A percentile compares a stretch with the other conserved stretches of the same genome.
These are phyloP conservation scores for Fusarium musae DNA, from an alignment of 2,329 filamentous ascomycete species.

Conservation along the genomic window DNA sequence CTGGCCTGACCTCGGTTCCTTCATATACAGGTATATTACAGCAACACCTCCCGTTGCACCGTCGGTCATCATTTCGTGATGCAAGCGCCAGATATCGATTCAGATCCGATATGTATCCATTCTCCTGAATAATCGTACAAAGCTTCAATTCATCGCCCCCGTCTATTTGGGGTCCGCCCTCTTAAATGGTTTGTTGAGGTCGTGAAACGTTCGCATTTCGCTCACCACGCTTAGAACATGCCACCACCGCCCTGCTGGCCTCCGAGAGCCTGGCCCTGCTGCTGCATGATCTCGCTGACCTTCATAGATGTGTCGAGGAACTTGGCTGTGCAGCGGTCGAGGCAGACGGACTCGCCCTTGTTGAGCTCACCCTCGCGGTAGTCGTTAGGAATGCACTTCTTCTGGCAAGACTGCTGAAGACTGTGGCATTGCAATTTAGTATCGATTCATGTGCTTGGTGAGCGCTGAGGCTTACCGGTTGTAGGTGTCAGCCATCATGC, in stretches of 20 bases:
- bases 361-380: constrained; percentile 98
- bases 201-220: neutral
- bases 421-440: constrained; percentile 56
- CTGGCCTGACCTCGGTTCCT: constrained; percentile 37
- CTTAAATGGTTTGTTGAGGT: constrained; percentile 1
- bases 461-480: constrained; percentile 74
- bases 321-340: constrained; percentile 96
- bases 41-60: constrained; percentile 23
- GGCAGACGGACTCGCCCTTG: constrained; percentile 98
- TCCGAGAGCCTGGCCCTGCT: constrained; percentile 77
- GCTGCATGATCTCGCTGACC: constrained; percentile 96
- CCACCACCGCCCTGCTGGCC: constrained; percentile 48
- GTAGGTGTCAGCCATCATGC: constrained; percentile 98
- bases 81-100: constrained; percentile 28
- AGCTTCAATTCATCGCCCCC: neutral
- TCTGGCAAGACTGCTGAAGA: constrained; percentile 86
- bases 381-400: constrained; percentile 91
- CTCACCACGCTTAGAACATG: constrained; percentile 42
- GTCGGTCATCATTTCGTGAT: constrained; percentile 30
- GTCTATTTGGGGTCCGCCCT: neutral
- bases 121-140: constrained; percentile 36
- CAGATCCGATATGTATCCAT: constrained; percentile 32
- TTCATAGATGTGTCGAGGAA: constrained; percentile 99
- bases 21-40: constrained; percentile 44
- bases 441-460: neutral